Percentiles rank a stretch among this genome's conserved stretches.
phyloP scores from a whole-genome alignment of 192 early-diverging fungal genomes.

The Phlyctochytrium arcticum region DNA sequence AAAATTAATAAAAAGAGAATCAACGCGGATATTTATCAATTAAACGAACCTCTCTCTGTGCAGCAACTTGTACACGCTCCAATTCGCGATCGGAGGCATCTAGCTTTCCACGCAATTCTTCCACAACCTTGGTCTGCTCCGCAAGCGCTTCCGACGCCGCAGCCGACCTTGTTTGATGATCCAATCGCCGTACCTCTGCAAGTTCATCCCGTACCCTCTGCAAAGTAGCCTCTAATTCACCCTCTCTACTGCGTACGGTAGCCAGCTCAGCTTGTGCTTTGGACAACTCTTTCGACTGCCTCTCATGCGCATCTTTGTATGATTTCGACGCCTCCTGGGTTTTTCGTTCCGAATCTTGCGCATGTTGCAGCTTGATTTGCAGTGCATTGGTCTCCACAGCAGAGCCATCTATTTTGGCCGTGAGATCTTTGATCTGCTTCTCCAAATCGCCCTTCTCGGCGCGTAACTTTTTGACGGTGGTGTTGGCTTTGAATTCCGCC shows the following conservation, averaged over 20 bases:
- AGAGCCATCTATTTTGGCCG: conserved; percentile 20
- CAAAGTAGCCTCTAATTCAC: conserved; percentile 14
- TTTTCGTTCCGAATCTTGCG: too few species aligned
- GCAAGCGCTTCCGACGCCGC: conserved; percentile 39
- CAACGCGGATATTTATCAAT: too few species aligned
- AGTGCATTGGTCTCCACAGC: neutral
- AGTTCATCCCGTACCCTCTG: conserved; percentile 30
- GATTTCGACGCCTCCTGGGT: conserved; percentile 15
- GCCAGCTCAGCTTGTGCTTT: conserved; percentile 30
- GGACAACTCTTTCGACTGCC: conserved; percentile 36
- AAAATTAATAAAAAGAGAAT: too few species aligned
- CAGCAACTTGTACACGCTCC: too few species aligned
- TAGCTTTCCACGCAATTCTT: conserved; percentile 30
- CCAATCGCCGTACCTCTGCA: conserved; percentile 16
- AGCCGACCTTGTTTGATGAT: conserved; percentile 23
- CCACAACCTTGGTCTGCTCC: too few species aligned
- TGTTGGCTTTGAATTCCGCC: conserved; percentile 62
- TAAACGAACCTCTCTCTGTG: too few species aligned
- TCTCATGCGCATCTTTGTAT: conserved; percentile 22
- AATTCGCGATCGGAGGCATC: too few species aligned
- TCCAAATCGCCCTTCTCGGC: conserved; percentile 61
- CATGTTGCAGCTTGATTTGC: neutral
- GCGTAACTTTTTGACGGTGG: conserved; percentile 69
- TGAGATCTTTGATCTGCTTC: conserved; percentile 40
- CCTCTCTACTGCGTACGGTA: neutral